Evolutionary conservation across 2,329 filamentous ascomycete species (phyloP).

Genomic region (Ceratocystis destructans): DNA sequence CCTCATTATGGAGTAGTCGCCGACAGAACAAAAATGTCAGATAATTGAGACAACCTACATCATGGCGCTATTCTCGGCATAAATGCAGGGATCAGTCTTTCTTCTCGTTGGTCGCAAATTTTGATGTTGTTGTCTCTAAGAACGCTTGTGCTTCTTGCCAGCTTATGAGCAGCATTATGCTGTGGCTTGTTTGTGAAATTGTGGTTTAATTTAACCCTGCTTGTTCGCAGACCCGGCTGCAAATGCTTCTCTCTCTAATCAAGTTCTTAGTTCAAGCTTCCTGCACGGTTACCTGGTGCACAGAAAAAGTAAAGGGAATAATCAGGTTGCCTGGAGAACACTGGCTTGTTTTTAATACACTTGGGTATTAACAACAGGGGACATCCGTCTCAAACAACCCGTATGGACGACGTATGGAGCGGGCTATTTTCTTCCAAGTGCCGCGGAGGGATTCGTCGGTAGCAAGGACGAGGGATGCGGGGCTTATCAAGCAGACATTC

Average conservation of each 20-base stretch:
- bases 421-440: neutral
- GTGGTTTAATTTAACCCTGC: neutral
- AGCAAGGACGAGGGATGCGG: neutral
- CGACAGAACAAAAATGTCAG: neutral
- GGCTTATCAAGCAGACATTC: neutral
- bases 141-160: neutral
- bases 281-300: neutral
- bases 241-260: neutral
- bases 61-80: constrained; percentile 7
- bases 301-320: neutral
- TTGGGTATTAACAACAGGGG: neutral
- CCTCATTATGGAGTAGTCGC: neutral
- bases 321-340: constrained; percentile 3
- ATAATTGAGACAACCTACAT: neutral
- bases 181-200: neutral
- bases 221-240: neutral
- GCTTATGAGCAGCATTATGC: neutral
- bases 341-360: neutral
- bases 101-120: constrained; percentile 5
- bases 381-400: neutral
- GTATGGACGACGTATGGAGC: neutral
- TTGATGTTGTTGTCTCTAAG: constrained; percentile 7
- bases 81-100: constrained; percentile 2
- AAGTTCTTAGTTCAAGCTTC: neutral
- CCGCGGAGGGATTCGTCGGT: neutral